phyloP scores from a whole-genome alignment of 2,329 filamentous ascomycete species.

The Colletotrichum theobromicola region DNA sequence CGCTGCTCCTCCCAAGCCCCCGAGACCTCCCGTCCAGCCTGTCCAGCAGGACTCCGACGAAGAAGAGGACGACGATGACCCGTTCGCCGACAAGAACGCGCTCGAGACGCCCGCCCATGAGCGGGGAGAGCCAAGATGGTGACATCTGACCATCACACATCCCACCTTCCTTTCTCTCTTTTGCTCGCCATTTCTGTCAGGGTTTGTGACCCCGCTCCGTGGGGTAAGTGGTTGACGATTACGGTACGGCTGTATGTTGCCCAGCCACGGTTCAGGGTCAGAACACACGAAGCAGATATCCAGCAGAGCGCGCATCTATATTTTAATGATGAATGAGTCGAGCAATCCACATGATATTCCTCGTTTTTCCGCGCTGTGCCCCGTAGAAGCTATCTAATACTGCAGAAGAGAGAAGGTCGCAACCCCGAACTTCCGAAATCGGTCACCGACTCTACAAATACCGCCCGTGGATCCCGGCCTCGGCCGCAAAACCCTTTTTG shows the following conservation, averaged over 20 bases:
- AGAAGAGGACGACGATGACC: constrained; percentile 77
- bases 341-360: neutral
- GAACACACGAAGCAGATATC: neutral
- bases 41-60: constrained; percentile 53
- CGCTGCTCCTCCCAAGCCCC: constrained; percentile 43
- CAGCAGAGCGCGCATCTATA: neutral
- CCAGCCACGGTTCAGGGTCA: neutral
- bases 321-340: neutral
- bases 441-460: neutral
- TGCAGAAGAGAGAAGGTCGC: neutral
- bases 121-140: constrained; percentile 20
- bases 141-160: constrained; percentile 7
- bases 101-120: constrained; percentile 38
- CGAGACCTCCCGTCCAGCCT: constrained; percentile 32
- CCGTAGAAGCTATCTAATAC: neutral
- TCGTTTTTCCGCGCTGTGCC: neutral
- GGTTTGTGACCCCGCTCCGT: neutral
- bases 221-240: neutral
- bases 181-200: neutral
- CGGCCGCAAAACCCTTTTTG: constrained; percentile 8
- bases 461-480: neutral
- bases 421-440: constrained; percentile 1
- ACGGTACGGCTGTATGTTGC: neutral
- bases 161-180: neutral
- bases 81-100: constrained; percentile 84